A percentile compares a stretch with the other conserved stretches of the same genome.
These are phyloP conservation scores for Malus hybrid DNA, from an alignment of 331 rosid species.

Conservation along the genomic window DNA sequence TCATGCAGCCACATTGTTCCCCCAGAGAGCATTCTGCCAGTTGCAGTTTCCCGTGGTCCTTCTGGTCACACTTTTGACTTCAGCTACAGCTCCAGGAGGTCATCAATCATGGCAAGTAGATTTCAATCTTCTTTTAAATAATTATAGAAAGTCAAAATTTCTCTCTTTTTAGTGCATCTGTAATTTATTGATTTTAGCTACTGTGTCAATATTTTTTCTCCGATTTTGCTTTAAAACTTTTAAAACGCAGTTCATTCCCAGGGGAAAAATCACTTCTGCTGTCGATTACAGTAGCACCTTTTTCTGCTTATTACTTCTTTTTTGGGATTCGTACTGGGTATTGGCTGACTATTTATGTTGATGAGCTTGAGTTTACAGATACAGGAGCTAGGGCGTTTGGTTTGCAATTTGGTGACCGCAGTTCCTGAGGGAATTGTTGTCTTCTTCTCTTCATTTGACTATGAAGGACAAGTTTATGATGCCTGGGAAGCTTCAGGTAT, in stretches of 20 bases:
- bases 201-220: too few relatives aligned
- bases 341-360: constrained; percentile 16
- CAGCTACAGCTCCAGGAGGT: constrained; percentile 71
- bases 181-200: too few relatives aligned
- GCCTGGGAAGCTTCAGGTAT: constrained; percentile 76
- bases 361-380: constrained; percentile 44
- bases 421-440: constrained; percentile 89
- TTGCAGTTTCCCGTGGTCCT: constrained; percentile 81
- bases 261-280: neutral
- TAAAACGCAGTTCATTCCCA: neutral
- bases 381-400: constrained; percentile 71
- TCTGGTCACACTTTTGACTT: constrained; percentile 78
- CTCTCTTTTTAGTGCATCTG: neutral
- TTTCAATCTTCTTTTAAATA: constrained; percentile 7
- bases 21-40: constrained; percentile 77
- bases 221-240: too few relatives aligned
- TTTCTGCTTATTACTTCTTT: neutral
- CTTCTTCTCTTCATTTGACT: constrained; percentile 93
- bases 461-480: constrained; percentile 66
- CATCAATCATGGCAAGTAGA: constrained; percentile 47
- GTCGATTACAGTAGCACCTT: neutral
- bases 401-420: constrained; percentile 70
- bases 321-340: neutral
- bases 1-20: constrained; percentile 86
- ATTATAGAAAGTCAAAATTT: neutral